Evolutionary conservation across 768 basidiomycete genomes (phyloP), one percentile per base, ranked within the genome.

Genomic region (Lentinula sp.): DNA sequence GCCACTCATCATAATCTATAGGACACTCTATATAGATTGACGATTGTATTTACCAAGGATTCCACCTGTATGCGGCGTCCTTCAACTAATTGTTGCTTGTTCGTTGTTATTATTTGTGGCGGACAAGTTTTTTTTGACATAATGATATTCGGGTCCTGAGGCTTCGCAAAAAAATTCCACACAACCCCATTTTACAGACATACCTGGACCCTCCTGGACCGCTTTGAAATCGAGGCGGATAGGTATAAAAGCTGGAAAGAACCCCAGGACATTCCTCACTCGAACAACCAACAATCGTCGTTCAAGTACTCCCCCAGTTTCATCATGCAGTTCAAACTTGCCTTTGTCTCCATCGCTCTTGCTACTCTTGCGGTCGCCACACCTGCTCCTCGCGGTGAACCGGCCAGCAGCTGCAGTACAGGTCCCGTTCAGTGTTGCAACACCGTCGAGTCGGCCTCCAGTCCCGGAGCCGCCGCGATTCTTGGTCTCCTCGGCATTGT

Each of bases 401-500:
- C 49, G 13, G 61, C 49, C 45, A 65, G 61, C 39, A 64, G 66
- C 60, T 71, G 68, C 66, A 65, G 64, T 66, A 71, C 70, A 52
- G 70, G 67, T 1, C 50, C 61, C 28, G 32, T 73, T 13, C 72
- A 73, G 51, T 73, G 73, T 66, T 75, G 73, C 66, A 66, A 73
- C 63, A 69, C 64, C 36, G 68, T 72, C 42, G 53, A 68, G 53
- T 18, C 32, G 6, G 69, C 63, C 37, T 49, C 62, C n/a, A 36
- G 32, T 28, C 33, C 63, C 20, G 57, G 57, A n/a, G 63, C 60
- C 15, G 28, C 59, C 20, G 39, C 32, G 28, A 8, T 67, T 18
- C 53, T 69, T n/a, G 62, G 50, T 20, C 57, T 62, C 35, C 13
- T 62, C 57, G 68, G 66, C 63, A 63, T 68, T 48, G 89, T 88